A percentile compares a stretch with the other conserved stretches of the same genome.
phyloP scores from a whole-genome alignment of 176 grass and related monocot species.

The Ananas comosus region DNA sequence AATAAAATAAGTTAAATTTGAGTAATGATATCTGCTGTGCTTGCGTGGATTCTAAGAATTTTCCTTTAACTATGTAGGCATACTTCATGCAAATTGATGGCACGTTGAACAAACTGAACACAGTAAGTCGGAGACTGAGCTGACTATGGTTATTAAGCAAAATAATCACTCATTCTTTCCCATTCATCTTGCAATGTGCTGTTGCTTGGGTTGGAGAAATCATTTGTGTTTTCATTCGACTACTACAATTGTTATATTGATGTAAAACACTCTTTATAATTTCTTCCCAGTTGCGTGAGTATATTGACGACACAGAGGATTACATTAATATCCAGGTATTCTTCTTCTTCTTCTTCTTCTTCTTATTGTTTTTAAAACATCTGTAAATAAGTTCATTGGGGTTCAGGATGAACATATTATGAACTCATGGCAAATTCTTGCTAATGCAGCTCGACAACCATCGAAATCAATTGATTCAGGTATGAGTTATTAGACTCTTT shows the following conservation, averaged over 20 bases:
- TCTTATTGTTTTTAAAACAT: background rate
- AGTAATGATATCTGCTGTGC: background rate
- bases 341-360: background rate
- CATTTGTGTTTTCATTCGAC: background rate
- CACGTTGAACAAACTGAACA: slow-evolving; percentile 90
- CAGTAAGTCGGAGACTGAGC: slow-evolving; percentile 37
- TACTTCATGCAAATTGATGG: slow-evolving; percentile 99
- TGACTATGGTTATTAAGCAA: background rate
- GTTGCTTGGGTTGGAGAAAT: background rate
- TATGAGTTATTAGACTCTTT: slow-evolving; percentile 18
- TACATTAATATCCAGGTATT: slow-evolving; percentile 99
- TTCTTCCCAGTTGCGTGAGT: slow-evolving; percentile 82
- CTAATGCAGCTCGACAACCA: slow-evolving; percentile 85
- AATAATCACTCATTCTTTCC: background rate
- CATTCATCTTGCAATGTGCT: background rate
- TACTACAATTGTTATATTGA: background rate
- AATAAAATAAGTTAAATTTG: background rate
- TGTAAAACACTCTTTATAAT: background rate
- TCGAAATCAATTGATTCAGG: slow-evolving; percentile 99
- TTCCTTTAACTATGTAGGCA: slow-evolving; percentile 54
- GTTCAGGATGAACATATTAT: background rate
- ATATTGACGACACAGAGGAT: slow-evolving; percentile 99
- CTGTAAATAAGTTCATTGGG: no score
- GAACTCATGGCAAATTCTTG: background rate
- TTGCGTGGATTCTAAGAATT: slow-evolving; percentile 15